These are phyloP conservation scores for Neurospora discreta DNA, from an alignment of 495 filamentous ascomycete species.

Conservation along the genomic window DNA sequence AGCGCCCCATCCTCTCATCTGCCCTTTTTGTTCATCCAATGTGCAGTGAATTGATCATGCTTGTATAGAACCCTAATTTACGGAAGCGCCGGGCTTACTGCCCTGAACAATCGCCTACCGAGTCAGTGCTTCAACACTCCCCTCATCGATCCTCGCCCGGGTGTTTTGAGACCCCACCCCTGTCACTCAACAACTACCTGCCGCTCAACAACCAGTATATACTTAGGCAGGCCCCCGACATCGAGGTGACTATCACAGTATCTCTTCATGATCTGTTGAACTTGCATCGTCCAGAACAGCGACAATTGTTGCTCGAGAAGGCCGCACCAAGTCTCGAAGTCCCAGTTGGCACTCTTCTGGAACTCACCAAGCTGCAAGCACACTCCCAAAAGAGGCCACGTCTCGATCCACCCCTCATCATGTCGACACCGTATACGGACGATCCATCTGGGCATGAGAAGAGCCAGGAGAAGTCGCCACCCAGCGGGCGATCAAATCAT, in stretches of 20 bases:
- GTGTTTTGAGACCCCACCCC: conserved; percentile 16
- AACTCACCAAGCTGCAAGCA: conserved; percentile 6
- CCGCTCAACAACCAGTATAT: conserved; percentile 24
- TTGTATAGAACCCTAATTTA: conserved; percentile 38
- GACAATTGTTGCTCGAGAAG: conserved; percentile 26
- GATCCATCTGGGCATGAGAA: conserved; percentile 5
- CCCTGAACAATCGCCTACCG: conserved; percentile 28
- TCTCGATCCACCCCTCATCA: conserved; percentile 20
- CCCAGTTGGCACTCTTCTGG: conserved; percentile 6
- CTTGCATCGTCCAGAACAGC: conserved; percentile 19
- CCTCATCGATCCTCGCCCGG: conserved; percentile 13
- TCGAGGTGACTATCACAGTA: conserved; percentile 16
- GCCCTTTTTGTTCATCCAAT: conserved; percentile 10
- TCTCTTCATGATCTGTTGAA: conserved; percentile 17
- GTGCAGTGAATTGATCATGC: conserved; percentile 37
- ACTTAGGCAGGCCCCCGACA: conserved; percentile 23
- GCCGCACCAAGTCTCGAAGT: conserved; percentile 18
- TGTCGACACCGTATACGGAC: conserved; percentile 14
- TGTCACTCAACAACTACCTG: conserved; percentile 19
- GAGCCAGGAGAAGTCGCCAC: conserved; percentile 29
- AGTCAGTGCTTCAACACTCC: conserved; percentile 27
- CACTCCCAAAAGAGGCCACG: conserved; percentile 27
- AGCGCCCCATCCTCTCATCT: conserved; percentile 10
- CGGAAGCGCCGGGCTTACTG: conserved; percentile 37
- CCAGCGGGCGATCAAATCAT: conserved; percentile 14